A percentile compares a stretch with the other conserved stretches of the same genome.
phyloP scores from a whole-genome alignment of 2,329 filamentous ascomycete genomes.

The Amylocarpus encephaloides region DNA sequence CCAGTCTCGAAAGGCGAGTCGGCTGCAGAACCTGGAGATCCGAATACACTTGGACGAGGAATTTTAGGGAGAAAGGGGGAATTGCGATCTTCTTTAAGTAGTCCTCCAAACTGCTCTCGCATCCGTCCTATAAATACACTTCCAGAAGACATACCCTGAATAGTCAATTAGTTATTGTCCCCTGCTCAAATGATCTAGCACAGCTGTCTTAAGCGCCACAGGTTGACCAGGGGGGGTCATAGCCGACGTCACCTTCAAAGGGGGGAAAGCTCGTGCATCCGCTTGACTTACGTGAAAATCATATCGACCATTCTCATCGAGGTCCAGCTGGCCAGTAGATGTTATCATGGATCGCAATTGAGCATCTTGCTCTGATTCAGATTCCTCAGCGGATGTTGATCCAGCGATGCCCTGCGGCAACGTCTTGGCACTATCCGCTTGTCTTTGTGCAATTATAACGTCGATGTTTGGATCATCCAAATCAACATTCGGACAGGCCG shows the following conservation, averaged over 20 bases:
- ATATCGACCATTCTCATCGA: constrained; percentile 87
- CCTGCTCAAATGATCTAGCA: background rate
- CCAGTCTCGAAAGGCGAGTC: constrained; percentile 29
- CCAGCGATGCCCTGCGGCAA: constrained; percentile 13
- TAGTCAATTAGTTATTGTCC: background rate
- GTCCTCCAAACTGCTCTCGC: constrained; percentile 76
- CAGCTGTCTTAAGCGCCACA: too few species aligned
- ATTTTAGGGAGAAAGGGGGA: constrained; percentile 51
- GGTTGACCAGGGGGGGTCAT: background rate
- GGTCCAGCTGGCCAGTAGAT: constrained; percentile 80
- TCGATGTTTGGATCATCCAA: constrained; percentile 81
- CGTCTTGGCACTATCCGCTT: constrained; percentile 39
- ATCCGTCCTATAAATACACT: constrained; percentile 82
- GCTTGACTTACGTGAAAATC: constrained; percentile 61
- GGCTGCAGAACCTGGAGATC: constrained; percentile 28
- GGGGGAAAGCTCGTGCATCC: background rate
- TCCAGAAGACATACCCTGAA: constrained; percentile 73
- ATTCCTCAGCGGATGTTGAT: constrained; percentile 7
- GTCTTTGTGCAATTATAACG: constrained; percentile 58
- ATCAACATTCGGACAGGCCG: constrained; percentile 59
- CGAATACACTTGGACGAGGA: constrained; percentile 43
- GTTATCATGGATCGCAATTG: constrained; percentile 92
- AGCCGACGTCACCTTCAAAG: background rate
- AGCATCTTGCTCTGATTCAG: constrained; percentile 50
- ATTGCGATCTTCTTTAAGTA: constrained; percentile 58